Conservation (phyloP, 768 basidiomycete species). For the Suillus alpinus region DNA sequence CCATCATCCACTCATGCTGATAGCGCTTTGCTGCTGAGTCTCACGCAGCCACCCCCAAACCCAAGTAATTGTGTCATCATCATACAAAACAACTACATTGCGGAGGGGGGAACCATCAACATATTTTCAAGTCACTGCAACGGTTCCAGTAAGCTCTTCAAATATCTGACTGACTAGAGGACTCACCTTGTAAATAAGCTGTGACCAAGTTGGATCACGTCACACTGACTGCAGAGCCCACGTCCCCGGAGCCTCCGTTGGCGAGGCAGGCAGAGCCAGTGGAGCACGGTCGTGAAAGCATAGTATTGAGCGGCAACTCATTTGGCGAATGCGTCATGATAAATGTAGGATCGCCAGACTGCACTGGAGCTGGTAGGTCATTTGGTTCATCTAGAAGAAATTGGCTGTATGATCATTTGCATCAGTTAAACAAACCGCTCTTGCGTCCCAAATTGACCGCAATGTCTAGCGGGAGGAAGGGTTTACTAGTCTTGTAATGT, state of each 20-base stretch:
- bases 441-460: not conserved
- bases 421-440: not conserved
- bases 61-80: not conserved
- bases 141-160: not conserved
- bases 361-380: not conserved
- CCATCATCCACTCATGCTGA: not conserved
- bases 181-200: not conserved
- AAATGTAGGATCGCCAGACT: not conserved
- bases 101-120: not conserved
- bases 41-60: not conserved
- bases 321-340: not conserved
- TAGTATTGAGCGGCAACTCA: not conserved
- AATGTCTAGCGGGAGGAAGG: not conserved
- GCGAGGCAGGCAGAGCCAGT: not conserved
- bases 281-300: not conserved
- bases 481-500: not conserved
- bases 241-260: not conserved
- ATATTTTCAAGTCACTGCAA: not conserved
- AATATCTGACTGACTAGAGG: not conserved
- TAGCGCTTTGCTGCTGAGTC: not conserved
- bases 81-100: not conserved
- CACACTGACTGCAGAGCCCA: not conserved
- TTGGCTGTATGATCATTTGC: not conserved
- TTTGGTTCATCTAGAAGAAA: not conserved
- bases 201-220: not conserved